Evolutionary conservation across 176 grass and related monocot genomes (phyloP), one percentile per base, ranked within the genome.

Genomic region (Cenchrus fungigraminus): DNA sequence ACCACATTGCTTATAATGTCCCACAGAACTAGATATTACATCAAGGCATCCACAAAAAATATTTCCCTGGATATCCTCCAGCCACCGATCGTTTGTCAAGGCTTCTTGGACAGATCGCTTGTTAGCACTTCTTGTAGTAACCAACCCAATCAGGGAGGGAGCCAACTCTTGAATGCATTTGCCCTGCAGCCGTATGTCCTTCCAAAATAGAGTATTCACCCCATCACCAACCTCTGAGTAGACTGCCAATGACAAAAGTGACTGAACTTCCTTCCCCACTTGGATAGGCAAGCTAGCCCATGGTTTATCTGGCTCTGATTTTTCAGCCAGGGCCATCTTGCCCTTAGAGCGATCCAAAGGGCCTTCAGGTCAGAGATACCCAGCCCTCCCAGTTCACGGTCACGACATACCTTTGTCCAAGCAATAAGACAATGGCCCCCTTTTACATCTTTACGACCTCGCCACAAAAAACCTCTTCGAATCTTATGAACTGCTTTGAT

Each of bases 91-190:
- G 37, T 37, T 34, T 3, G 12, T 37, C 4, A 65, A 14, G 2
- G 29, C 29, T 12, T 65, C 11, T 1, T 15, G 29, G 1, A 65
- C 63, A 12, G 63, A 37, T 1, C 31, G 13, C 0, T 2, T 65
- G 4, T 15, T 65, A 13, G 28, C 28, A 16, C 4, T 4, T 65
- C 63, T 32, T 5, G 6, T 65, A 2, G 63, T 3, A 0, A 65
- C 29, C 6, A 37, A 5, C 11, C 0, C 4, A 12, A 6, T 6
- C 1, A 65, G 1, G 0, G 1, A 2, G 1, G 32, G 65, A 0
- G 10, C 58, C 6, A 67, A 7, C 0, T 40, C 32, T 3, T 40
- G 6, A 2, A 42, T 17, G 0, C 14, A 16, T 7, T 67, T 13
- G 1, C 65, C 32, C 4, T 12, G 8, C 1, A 67, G 1, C 64